Evolutionary conservation across 306 rosid genomes (phyloP), one percentile per base, ranked within the genome.

Genomic region (Castanospermum australe): DNA sequence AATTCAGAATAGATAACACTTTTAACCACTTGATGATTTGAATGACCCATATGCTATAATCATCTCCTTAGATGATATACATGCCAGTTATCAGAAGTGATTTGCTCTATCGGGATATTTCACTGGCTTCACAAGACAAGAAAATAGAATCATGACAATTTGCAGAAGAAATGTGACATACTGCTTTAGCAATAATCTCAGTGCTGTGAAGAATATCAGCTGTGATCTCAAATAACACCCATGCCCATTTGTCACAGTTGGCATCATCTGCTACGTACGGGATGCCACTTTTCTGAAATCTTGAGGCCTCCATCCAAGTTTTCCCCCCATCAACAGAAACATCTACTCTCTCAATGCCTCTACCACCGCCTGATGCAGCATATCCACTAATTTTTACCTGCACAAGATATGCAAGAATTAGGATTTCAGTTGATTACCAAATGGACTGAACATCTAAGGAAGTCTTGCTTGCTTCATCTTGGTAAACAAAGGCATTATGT

Each of bases 291-390:
- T 85, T 91, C 85, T 93, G 98, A 81, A 65, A 84, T 79, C 91
- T 90, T 17, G 86, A 83, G 75, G 98, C 94, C 81, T 92, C 98
- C 32, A 88, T 51, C 98, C 98, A 95, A 38, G 84, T 93, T 76
- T 90, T 88, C 60, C 99, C 97, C 55, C 98, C 94, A 76, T 93
- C 97, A 83, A 90, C 78, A 38, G 99, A 95, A 71, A 92, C 89
- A 72, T 95, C 98, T 52, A 91, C 93, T 81, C 98, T 90, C 83
- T 95, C 99, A 20, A 95, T 91, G 67, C 99, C 99, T 76, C 97
- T 89, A 4, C 99, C 99, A 30, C 99, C 95, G 44, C 99, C 99
- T 22, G 98, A 82, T 57, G 88, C 87, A 0, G 99, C 99, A 85
- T 95, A 92, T 8, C 99, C 99, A 13, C 92, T 84, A 17, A 95